Base-by-base conservation (phyloP, 1,284 basidiomycete genomes). In the Trametes sp. region DNA sequence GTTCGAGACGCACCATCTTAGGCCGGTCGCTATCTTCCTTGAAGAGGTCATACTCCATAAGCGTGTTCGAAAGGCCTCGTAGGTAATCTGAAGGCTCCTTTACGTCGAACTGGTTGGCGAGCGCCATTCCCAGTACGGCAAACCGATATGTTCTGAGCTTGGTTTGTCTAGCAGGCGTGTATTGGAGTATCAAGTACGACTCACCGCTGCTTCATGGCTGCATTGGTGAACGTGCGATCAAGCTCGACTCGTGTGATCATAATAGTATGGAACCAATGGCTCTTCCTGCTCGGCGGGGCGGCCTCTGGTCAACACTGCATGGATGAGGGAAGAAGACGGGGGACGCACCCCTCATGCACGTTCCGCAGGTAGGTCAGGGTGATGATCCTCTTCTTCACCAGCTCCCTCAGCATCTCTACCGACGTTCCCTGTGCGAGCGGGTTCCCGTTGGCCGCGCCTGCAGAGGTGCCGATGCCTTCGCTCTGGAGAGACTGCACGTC, bases 261-360 rank as follows among this genome's bases (percentile, higher is more conserved):
- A 65, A 95, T 89, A 4, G 94, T 95, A 72, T 94, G 92, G 72
- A 95, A 94, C 93, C 93, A 95, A 74, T 94, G 90, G 69, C 87
- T 89, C 61, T 87, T 86, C 54, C 90, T 93, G 70, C 42, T 42
- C 31, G 16, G 33, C 44, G 21, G 29, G 35, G 35, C 61, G 28
- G 49, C 50, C 48, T 51, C 50, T 46, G 14, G 58, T 54, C 63
- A 36, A 54, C 33, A 49, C 23, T 11, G 13, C 28, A 9, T 21
- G 45, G 31, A 42, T 13, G 52, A 16, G 38, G 21, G 26, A 28
- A 33, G 50, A 36, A 57, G 19, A 56, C 33, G 28, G 16, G 45
- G 29, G 21, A 81, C 88, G 69, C 72, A 93, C 87, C 94, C 94
- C 78, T 94, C 90, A 69, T 94, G 90, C 23, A 93, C 89, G 70